Conservation (phyloP, 2,329 filamentous ascomycete species). For the Penicillium fuscoglaucum region DNA sequence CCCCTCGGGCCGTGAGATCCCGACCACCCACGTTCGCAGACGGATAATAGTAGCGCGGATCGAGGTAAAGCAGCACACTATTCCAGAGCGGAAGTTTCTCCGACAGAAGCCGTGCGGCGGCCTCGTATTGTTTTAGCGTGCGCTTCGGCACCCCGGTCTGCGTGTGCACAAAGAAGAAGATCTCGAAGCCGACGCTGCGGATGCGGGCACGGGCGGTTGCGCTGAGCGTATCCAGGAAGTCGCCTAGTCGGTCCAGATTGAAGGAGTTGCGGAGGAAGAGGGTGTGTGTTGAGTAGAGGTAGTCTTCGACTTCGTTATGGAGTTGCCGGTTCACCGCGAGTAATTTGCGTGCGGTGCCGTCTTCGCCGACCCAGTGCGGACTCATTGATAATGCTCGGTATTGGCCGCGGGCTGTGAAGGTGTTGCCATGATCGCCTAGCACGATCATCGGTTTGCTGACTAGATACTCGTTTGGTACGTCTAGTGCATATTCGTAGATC, state of each 20-base stretch:
- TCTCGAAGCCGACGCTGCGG: slow-evolving; percentile 39
- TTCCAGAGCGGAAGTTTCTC: slow-evolving; percentile 31
- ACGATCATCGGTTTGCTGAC: slow-evolving; percentile 35
- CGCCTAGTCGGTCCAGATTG: slow-evolving; percentile 31
- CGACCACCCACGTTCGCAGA: slow-evolving; percentile 28
- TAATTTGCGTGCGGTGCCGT: slow-evolving; percentile 34
- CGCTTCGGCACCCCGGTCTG: slow-evolving; percentile 37
- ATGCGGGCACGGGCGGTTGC: slow-evolving; percentile 32
- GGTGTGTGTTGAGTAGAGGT: slow-evolving; percentile 37
- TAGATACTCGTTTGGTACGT: slow-evolving; percentile 34
- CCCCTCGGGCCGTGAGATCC: slow-evolving; percentile 32
- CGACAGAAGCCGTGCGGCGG: slow-evolving; percentile 26
- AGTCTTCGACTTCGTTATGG: slow-evolving; percentile 38
- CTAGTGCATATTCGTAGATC: slow-evolving; percentile 37
- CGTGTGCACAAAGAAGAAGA: slow-evolving; percentile 40
- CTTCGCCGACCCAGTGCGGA: slow-evolving; percentile 36
- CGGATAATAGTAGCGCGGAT: slow-evolving; percentile 38
- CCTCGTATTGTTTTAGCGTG: slow-evolving; percentile 33
- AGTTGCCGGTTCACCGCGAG: slow-evolving; percentile 37
- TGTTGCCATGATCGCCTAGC: slow-evolving; percentile 34
- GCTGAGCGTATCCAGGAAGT: slow-evolving; percentile 38
- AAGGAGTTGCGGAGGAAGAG: slow-evolving; percentile 40
- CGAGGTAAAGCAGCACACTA: slow-evolving; percentile 35
- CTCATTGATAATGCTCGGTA: slow-evolving; percentile 37
- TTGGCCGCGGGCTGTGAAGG: slow-evolving; percentile 33